Conservation (phyloP, 1,284 basidiomycete species). For the Ustilago loliicola region DNA sequence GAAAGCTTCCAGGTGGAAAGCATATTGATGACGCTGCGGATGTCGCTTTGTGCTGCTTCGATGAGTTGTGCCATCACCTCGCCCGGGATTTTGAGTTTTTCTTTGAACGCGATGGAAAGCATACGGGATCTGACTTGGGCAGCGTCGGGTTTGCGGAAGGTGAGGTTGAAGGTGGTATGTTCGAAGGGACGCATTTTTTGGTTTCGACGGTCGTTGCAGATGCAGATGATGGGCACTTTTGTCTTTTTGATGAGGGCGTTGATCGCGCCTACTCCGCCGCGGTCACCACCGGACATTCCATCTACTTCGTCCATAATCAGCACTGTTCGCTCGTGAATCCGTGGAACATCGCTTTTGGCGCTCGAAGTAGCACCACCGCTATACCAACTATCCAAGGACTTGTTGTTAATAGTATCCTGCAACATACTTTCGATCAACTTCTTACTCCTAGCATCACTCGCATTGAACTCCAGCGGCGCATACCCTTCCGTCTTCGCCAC, state of each 20-base stretch:
- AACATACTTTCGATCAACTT: conserved; percentile 86
- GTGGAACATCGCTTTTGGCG: conserved; percentile 15
- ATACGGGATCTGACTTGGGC: conserved; percentile 73
- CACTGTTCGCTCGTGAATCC: conserved; percentile 84
- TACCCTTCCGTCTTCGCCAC: conserved; percentile 90
- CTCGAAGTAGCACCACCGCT: conserved; percentile 52
- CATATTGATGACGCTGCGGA: conserved; percentile 97
- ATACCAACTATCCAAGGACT: conserved; percentile 89
- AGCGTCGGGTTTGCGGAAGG: conserved; percentile 69
- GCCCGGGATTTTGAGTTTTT: conserved; percentile 86
- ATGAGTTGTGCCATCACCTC: conserved; percentile 94
- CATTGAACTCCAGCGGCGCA: conserved; percentile 93
- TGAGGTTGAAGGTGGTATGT: conserved; percentile 80
- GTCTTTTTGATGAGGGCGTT: conserved; percentile 94
- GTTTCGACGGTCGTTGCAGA: conserved; percentile 88
- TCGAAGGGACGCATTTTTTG: conserved; percentile 92
- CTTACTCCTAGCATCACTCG: conserved; percentile 94
- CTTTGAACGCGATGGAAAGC: conserved; percentile 79
- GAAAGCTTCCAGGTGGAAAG: conserved; percentile 86
- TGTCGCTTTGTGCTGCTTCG: conserved; percentile 89
- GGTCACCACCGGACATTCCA: conserved; percentile 97
- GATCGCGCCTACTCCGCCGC: conserved; percentile 93
- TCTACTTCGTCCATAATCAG: conserved; percentile 99
- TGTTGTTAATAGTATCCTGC: conserved; percentile 73
- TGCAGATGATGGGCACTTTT: conserved; percentile 96